Percentiles rank a stretch among this genome's conserved stretches.
Conservation (phyloP, 2,329 filamentous ascomycete species). For the Penicillium freii region DNA sequence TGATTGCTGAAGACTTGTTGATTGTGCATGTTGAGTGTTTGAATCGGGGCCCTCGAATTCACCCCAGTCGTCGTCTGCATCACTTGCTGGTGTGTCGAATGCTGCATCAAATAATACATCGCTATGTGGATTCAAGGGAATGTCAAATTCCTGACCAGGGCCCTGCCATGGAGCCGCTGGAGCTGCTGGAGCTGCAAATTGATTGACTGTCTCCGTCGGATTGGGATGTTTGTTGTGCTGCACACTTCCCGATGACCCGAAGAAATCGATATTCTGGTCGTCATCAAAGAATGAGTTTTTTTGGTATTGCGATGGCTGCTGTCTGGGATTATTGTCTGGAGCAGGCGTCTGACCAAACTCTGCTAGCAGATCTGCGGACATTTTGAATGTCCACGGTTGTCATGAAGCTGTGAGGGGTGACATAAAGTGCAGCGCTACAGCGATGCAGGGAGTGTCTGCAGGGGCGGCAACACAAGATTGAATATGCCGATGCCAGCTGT, state of each 20-base stretch:
- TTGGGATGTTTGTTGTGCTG: background rate
- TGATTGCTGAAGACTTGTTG: background rate
- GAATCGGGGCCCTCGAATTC: conserved; percentile 43
- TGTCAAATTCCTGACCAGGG: conserved; percentile 11
- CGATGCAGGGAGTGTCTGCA: background rate
- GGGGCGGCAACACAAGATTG: background rate
- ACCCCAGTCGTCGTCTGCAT: conserved; percentile 46
- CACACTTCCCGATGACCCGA: background rate
- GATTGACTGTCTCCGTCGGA: background rate
- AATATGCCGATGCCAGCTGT: background rate
- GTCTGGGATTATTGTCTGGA: conserved; percentile 16
- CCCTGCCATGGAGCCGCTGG: conserved; percentile 7
- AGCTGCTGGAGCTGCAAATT: conserved; percentile 7
- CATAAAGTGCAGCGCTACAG: background rate
- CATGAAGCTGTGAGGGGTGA: conserved; percentile 1
- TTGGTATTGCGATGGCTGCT: conserved; percentile 10
- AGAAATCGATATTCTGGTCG: conserved; percentile 20
- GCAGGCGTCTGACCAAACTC: conserved; percentile 45
- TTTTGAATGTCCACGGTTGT: conserved; percentile 23
- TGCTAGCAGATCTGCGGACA: conserved; percentile 56
- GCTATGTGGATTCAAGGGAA: conserved; percentile 26
- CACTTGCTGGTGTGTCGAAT: conserved; percentile 27
- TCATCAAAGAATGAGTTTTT: conserved; percentile 25
- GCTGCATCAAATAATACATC: conserved; percentile 66
- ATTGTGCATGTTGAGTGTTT: conserved; percentile 8